Base-by-base conservation (phyloP, 1,284 basidiomycete species). In the Ganoderma lingzhi region DNA sequence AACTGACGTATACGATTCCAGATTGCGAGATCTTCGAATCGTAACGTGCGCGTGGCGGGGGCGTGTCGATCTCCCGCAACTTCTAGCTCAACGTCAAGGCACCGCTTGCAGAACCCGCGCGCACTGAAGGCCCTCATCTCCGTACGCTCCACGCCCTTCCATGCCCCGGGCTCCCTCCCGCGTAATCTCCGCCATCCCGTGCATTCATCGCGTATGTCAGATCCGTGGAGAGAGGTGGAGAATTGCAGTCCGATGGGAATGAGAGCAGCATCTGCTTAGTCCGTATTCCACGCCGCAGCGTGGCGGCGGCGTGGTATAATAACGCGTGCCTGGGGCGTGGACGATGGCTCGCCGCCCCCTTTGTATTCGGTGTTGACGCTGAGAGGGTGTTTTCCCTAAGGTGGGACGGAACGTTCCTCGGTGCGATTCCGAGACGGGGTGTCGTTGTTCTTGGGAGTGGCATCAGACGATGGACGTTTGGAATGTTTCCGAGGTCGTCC, bases 141-240 rank as follows among this genome's bases (percentile, higher is more conserved):
- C 53, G 53, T 56, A 51, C 9, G 9, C n/a, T 28, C 48, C 48
- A 51, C 10, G 23, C 23, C 10, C 10, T 14, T 51, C 23, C 48
- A 51, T 51, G 48, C 23, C 23, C 5, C 23, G 28, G 3, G 35
- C 48, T 51, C 48, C 23, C 48, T 51, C 23, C 23, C 48, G 48
- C 48, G 19, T 60, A 67, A 67, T 70, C 63, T 67, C 66, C 66
- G 63, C 41, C 63, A 35, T 35, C 53, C 15, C 53, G 53, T 56
- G 28, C 51, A 30, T 0, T 15, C 14, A 19, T 8, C 15, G 17
- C 15, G 30, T 56, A 35, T 51, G 30, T 56, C 14, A 30, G 30
- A 19, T 35, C 30, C 53, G 30, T 56, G 28, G 53, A 55, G 53
- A 35, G 53, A 17, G 30, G 3, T 30, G 28, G 23, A 30, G 30